These are phyloP conservation scores for Exobasidium cylindrosporum DNA, from an alignment of 1,284 basidiomycete genomes.

Conservation along the genomic window DNA sequence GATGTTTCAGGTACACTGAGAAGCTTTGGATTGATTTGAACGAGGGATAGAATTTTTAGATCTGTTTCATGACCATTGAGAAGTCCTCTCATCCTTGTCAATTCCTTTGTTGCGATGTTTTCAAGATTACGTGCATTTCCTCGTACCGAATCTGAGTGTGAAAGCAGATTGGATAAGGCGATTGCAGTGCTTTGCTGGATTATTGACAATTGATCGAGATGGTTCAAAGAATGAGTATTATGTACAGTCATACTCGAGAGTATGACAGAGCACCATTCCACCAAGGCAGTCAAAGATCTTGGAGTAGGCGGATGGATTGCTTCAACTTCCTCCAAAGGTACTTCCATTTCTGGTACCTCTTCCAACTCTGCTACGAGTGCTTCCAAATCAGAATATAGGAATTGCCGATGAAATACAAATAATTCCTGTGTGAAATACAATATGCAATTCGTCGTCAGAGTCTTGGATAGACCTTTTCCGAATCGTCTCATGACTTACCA, in stretches of 20 bases:
- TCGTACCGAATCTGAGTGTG: constrained; percentile 43
- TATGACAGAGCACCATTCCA: constrained; percentile 32
- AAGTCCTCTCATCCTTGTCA: constrained; percentile 41
- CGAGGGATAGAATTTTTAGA: constrained; percentile 37
- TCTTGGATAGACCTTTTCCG: neutral
- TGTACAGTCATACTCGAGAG: constrained; percentile 17
- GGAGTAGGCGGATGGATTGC: constrained; percentile 36
- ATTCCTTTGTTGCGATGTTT: constrained; percentile 25
- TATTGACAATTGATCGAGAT: constrained; percentile 26
- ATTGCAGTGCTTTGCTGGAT: constrained; percentile 43
- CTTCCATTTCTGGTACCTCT: constrained; percentile 24
- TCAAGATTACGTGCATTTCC: constrained; percentile 28
- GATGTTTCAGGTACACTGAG: constrained; percentile 19
- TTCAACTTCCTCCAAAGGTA: constrained; percentile 20
- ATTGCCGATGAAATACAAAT: constrained; percentile 52
- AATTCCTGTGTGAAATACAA: constrained; percentile 30
- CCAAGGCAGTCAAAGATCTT: constrained; percentile 31
- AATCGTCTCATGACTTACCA: neutral
- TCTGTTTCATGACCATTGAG: constrained; percentile 44
- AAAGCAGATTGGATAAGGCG: constrained; percentile 43
- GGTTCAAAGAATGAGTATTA: constrained; percentile 14
- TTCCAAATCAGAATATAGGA: constrained; percentile 44
- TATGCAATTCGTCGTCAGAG: too few species aligned
- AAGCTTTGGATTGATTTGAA: constrained; percentile 41
- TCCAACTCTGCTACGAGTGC: constrained; percentile 39